Evolutionary conservation across 352 stramenopile genomes (phyloP), one percentile per base, ranked within the genome.

Genomic region (Ophiocytium majus): DNA sequence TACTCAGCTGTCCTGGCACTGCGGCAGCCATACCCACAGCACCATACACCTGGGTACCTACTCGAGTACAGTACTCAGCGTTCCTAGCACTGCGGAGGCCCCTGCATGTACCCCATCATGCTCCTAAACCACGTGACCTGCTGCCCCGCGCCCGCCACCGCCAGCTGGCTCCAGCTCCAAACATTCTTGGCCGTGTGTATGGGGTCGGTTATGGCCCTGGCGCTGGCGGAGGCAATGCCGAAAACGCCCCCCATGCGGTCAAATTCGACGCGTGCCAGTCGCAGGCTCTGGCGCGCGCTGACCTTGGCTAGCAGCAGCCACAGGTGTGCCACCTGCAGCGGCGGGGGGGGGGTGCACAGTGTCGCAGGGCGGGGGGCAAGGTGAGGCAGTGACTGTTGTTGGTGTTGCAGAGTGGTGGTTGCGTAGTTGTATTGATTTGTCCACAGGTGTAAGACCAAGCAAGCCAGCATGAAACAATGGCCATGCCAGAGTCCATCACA

Each of bases 271-370:
- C 43, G 74, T 23, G 78, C 78, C 10, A 87, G 80, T 63, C 79
- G 80, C 31, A 84, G 10, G 10, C 36, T 82, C 64, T 87, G 83
- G 63, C 83, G 80, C 28, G 57, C 81, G 23, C 31, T 74, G 19
- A 87, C 34, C 50, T 87, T 87, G 37, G 76, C 74, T 36, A 81
- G 76, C 75, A 87, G 31, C 80, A 80, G 82, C 63, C 78, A 50
- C 0, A 87, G 83, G 49, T 80, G 82, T 35, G 50, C 74, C 35
- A 87, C 66, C 83, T 87, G 50, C 17, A 57, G 43, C 14, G 5
- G 43, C 14, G 5, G 43, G 43, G 14, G 14, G 14, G 43, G 43
- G 14, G 43, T 14, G 0, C 23, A 34, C 10, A 82, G n/a, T 23
- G 33, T 71, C 33, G 0, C 76, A 32, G 63, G 75, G 31, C 14